Base-by-base conservation (phyloP, 441 rosid species). In the Populus hybrid region DNA sequence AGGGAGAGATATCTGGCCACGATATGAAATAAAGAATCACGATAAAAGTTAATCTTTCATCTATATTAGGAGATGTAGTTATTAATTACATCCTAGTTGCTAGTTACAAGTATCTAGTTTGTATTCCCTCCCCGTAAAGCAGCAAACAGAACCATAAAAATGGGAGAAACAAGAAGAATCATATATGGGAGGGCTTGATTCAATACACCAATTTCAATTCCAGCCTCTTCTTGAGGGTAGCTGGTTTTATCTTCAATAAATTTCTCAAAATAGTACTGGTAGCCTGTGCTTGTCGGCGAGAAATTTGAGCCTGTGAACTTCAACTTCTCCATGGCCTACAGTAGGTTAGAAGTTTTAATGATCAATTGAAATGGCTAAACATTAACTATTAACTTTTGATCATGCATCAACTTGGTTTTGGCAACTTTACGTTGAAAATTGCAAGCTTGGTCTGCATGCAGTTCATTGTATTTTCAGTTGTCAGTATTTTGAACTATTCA, bases 311-410 rank as follows among this genome's bases (percentile, higher is more conserved):
- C 88, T 9, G 82, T 84, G 23, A 92, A 83, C 90, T 91, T 93
- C 89, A 92, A 76, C 86, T 89, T 85, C 80, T 90, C 93, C 97
- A 92, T 92, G 77, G 98, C 99, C 98, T 94, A 61, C 24, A 72
- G 81, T 23, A 63, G 26, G 18, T n/a, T 63, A 65, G n/a, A 67
- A 30, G 0, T 35, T 36, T 53, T 28, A 38, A 42, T 24, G 53
- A 72, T 38, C 73, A 69, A 11, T 59, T 6, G 32, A 50, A 20
- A 69, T 32, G 38, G 18, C 23, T 30, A 20, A 2, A n/a, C 34
- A 10, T 8, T 70, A 70, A 20, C 8, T 30, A 30, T 34, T 57
- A 9, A 34, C n/a, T 8, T 16, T 35, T 38, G 77, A 38, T 23
- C 40, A 65, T 63, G 61, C 24, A 38, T 36, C 77, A 64, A 63